Evolutionary conservation across 1,139 yeast genomes (phyloP).

Genomic region (Debaryomyces coudertii): DNA sequence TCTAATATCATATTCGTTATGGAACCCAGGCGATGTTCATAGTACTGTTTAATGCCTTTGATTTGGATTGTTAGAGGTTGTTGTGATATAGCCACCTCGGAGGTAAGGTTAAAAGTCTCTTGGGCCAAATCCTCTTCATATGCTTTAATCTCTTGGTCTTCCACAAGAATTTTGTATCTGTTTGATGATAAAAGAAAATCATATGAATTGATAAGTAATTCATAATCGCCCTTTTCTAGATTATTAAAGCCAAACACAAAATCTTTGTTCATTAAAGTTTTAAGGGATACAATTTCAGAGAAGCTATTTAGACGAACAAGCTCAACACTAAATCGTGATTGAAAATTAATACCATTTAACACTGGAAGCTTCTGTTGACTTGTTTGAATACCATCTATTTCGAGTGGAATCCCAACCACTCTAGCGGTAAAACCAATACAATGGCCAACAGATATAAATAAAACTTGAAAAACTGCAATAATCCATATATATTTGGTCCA

Average conservation of each 20-base stretch:
- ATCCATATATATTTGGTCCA: neutral
- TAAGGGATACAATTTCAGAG: slow-evolving; percentile 12
- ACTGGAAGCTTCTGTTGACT: slow-evolving; percentile 22
- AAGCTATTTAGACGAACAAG: slow-evolving; percentile 21
- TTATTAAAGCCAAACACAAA: slow-evolving; percentile 30
- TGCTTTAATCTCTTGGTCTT: slow-evolving; percentile 22
- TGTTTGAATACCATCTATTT: slow-evolving; percentile 25
- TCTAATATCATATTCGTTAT: slow-evolving; percentile 37
- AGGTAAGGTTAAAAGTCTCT: slow-evolving; percentile 22
- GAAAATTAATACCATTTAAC: slow-evolving; percentile 42
- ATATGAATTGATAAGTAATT: slow-evolving; percentile 38
- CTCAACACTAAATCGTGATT: slow-evolving; percentile 37
- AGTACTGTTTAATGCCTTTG: slow-evolving; percentile 33
- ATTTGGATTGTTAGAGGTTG: slow-evolving; percentile 29
- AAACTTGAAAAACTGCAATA: neutral
- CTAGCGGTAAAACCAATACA: slow-evolving; percentile 22
- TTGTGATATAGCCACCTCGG: slow-evolving; percentile 20
- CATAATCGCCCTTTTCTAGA: slow-evolving; percentile 37
- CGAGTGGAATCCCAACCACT: slow-evolving; percentile 29
- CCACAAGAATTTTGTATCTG: slow-evolving; percentile 32
- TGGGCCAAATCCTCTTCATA: slow-evolving; percentile 27
- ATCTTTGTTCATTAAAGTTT: slow-evolving; percentile 28
- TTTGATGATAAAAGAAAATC: slow-evolving; percentile 36
- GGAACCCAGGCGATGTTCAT: slow-evolving; percentile 39
- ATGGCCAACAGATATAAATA: slow-evolving; percentile 1